Evolutionary conservation across 176 grass and related monocot species (phyloP).

Genomic region (Alloteropsis semialata): DNA sequence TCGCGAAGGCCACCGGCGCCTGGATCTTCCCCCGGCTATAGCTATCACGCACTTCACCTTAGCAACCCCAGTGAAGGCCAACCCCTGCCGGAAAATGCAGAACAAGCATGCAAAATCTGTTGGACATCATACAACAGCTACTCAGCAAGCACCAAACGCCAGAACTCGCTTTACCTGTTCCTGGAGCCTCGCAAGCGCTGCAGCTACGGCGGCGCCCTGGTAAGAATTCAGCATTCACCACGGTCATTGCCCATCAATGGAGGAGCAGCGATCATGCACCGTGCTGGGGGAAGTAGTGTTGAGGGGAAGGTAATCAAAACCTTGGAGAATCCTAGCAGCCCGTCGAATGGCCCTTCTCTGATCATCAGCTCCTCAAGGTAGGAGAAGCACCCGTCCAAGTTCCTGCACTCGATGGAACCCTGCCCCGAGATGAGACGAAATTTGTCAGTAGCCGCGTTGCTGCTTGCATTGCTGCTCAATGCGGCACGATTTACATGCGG

Average conservation of each 20-base stretch:
- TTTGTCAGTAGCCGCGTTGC: not conserved
- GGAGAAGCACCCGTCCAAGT: conserved; percentile 57
- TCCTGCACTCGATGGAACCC: conserved; percentile 51
- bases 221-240: not conserved
- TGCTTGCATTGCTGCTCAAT: not conserved
- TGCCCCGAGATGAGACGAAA: not conserved
- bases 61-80: conserved; percentile 52
- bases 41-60: conserved; percentile 48
- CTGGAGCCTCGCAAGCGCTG: conserved; percentile 45
- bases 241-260: not conserved
- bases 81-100: conserved; percentile 21
- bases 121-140: too few species aligned
- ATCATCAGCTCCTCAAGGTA: conserved; percentile 85
- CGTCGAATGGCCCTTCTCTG: conserved; percentile 77
- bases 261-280: not conserved
- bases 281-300: not conserved
- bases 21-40: conserved; percentile 45
- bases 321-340: conserved; percentile 86
- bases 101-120: not conserved
- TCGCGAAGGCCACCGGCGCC: conserved; percentile 28
- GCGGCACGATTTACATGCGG: not conserved
- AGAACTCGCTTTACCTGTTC: conserved; percentile 26
- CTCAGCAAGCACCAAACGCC: not conserved
- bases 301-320: not conserved
- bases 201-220: conserved; percentile 56